Conservation (phyloP, 2,329 filamentous ascomycete genomes). For the Aaosphaeria pasadenensis region DNA sequence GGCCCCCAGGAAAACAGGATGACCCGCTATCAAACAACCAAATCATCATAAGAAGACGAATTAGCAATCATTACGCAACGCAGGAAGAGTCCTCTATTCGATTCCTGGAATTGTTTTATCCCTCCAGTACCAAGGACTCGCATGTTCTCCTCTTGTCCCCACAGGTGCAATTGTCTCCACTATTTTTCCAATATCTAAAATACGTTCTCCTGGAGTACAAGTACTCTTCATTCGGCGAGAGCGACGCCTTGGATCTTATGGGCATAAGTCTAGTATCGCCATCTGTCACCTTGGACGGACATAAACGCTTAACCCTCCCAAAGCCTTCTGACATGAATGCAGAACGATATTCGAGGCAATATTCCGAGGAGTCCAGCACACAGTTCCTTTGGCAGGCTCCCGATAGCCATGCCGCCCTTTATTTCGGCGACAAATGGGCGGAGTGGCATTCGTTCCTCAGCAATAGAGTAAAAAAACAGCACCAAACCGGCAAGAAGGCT, state of each 20-base stretch:
- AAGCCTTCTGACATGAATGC: slow-evolving; percentile 34
- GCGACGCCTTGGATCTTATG: slow-evolving; percentile 58
- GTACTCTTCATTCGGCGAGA: slow-evolving; percentile 57
- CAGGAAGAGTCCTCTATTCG: slow-evolving; percentile 70
- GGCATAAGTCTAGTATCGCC: slow-evolving; percentile 81
- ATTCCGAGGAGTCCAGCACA: slow-evolving; percentile 36
- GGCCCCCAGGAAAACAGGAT: slow-evolving; percentile 55
- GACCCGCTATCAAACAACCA: slow-evolving; percentile 42
- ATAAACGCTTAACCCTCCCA: slow-evolving; percentile 53
- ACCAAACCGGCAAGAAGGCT: slow-evolving; percentile 7
- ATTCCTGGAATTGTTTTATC: slow-evolving; percentile 87
- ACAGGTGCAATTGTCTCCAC: slow-evolving; percentile 72
- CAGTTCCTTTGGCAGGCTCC: slow-evolving; percentile 85
- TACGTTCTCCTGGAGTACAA: slow-evolving; percentile 74
- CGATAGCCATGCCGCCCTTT: slow-evolving; percentile 75
- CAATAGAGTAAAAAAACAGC: slow-evolving; percentile 49
- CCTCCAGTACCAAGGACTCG: slow-evolving; percentile 58
- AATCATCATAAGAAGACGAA: slow-evolving; percentile 71
- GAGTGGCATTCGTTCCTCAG: slow-evolving; percentile 81
- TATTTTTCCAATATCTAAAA: slow-evolving; percentile 84
- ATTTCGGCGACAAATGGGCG: slow-evolving; percentile 82
- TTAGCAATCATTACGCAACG: slow-evolving; percentile 58
- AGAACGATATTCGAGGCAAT: slow-evolving; percentile 23
- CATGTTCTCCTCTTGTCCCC: slow-evolving; percentile 85
- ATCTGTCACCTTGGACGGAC: slow-evolving; percentile 59